phyloP scores from a whole-genome alignment of 2,329 filamentous ascomycete species.

The Sporothrix protearum region DNA sequence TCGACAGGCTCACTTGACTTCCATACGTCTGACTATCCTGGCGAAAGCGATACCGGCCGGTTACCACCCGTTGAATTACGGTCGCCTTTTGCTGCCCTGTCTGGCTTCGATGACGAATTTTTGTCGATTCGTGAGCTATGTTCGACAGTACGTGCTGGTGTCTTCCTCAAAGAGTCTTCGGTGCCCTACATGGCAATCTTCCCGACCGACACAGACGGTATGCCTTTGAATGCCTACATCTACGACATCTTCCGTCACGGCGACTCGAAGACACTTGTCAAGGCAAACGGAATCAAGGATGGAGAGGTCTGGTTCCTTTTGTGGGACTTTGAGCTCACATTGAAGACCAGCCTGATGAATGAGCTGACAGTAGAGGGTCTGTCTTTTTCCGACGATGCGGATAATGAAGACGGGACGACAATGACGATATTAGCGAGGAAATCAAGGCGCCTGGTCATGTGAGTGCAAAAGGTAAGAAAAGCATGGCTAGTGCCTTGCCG shows the following conservation, averaged over 20 bases:
- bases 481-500: neutral
- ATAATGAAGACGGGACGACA: constrained; percentile 32
- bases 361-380: constrained; percentile 40
- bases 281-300: constrained; percentile 62
- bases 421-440: constrained; percentile 29
- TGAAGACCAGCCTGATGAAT: constrained; percentile 51
- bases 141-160: constrained; percentile 58
- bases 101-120: constrained; percentile 63
- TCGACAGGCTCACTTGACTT: neutral
- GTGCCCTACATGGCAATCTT: constrained; percentile 65
- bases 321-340: constrained; percentile 55
- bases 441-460: neutral
- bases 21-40: too few relatives aligned
- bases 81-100: constrained; percentile 69
- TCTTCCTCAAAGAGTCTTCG: constrained; percentile 71
- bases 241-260: constrained; percentile 77
- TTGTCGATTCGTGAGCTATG: constrained; percentile 64
- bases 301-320: constrained; percentile 70
- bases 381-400: constrained; percentile 40
- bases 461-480: constrained; percentile 16
- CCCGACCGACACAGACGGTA: constrained; percentile 48
- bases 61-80: constrained; percentile 41
- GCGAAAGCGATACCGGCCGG: neutral
- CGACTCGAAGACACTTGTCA: constrained; percentile 55
- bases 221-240: constrained; percentile 63